Conservation (phyloP, 73 alveolate species). For the Tetrahymena elliotti region DNA sequence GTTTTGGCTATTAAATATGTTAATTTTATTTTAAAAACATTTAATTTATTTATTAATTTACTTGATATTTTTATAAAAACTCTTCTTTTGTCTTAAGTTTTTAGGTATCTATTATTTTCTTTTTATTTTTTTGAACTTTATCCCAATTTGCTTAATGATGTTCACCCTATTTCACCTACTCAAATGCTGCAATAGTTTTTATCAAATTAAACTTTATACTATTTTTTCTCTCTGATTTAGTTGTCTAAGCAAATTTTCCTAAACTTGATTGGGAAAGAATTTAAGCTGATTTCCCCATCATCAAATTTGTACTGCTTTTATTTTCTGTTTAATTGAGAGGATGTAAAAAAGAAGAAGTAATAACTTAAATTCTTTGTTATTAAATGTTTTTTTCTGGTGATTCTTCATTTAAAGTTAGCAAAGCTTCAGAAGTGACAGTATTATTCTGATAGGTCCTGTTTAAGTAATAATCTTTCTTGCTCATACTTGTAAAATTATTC, state of each 20-base stretch:
- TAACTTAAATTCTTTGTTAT: background rate
- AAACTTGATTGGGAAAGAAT: background rate
- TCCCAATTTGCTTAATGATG: background rate
- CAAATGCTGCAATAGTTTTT: background rate
- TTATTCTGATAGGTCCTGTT: background rate
- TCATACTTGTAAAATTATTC: background rate
- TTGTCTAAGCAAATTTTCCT: background rate
- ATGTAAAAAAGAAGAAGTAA: background rate
- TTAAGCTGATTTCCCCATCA: background rate
- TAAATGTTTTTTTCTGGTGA: background rate
- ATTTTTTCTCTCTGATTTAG: background rate
- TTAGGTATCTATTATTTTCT: background rate
- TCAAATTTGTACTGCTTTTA: background rate
- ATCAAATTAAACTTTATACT: background rate
- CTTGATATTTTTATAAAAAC: background rate
- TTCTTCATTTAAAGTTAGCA: background rate
- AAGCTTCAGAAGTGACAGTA: background rate
- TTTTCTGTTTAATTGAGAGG: background rate
- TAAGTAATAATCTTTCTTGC: background rate
- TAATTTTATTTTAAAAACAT: background rate
- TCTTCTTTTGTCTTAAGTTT: background rate
- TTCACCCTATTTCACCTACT: background rate
- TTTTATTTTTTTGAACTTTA: background rate
- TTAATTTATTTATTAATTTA: background rate
- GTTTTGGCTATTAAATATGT: background rate